A percentile compares a stretch with the other conserved stretches of the same genome.
These are phyloP conservation scores for Prunus salicina DNA, from an alignment of 306 rosid species.

Conservation along the genomic window DNA sequence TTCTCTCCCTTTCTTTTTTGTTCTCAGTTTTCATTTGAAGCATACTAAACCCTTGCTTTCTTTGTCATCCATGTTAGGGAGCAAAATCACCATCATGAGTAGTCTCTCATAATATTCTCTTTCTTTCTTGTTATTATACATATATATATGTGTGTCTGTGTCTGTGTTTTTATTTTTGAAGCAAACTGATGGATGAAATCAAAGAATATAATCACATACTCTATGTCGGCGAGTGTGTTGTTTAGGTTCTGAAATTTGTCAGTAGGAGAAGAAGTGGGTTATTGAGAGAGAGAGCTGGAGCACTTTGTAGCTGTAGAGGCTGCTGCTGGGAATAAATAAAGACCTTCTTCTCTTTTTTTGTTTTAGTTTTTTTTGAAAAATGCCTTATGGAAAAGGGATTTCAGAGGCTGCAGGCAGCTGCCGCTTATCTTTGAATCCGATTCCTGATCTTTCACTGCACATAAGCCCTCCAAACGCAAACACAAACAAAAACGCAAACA, in stretches of 20 bases:
- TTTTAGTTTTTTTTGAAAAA: constrained; percentile 6
- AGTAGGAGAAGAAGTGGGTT: constrained; percentile 7
- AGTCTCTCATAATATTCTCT: neutral
- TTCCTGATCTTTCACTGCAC: constrained; percentile 87
- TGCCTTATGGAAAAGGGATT: constrained; percentile 36
- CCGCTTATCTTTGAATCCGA: constrained; percentile 33
- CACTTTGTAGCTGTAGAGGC: neutral
- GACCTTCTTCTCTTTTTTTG: too few species aligned
- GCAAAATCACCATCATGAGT: neutral
- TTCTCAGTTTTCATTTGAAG: neutral
- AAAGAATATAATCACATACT: constrained; percentile 2
- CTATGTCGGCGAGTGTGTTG: neutral
- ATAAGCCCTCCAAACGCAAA: constrained; percentile 56
- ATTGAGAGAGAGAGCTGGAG: too few species aligned
- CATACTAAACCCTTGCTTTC: neutral
- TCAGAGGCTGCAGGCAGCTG: constrained; percentile 1
- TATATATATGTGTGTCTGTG: neutral
- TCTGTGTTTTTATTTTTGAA: neutral
- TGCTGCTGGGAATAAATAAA: neutral
- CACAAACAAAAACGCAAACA: constrained; percentile 27
- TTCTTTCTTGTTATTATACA: neutral
- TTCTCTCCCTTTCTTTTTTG: constrained; percentile 1
- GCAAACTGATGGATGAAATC: constrained; percentile 4
- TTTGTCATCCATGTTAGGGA: neutral
- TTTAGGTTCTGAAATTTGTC: constrained; percentile 14